Percentiles rank a stretch among this genome's conserved stretches.
Conservation (phyloP, 345 rosid genomes). For the Salix arbutifolia region DNA sequence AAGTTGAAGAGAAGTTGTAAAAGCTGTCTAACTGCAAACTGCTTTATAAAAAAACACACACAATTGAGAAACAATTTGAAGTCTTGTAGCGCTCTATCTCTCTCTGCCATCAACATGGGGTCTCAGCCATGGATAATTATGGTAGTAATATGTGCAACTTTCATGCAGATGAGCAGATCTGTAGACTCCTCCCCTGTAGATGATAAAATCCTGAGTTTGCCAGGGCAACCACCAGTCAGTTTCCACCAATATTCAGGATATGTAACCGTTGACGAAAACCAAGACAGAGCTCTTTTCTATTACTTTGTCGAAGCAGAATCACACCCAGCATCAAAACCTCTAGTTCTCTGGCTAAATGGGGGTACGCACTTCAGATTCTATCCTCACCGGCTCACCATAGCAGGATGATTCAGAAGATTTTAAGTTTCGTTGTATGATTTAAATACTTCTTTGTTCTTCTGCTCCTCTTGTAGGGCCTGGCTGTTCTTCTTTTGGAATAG, state of each 20-base stretch:
- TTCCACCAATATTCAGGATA: conserved; percentile 8
- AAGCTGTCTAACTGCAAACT: no score
- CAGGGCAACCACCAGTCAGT: background rate
- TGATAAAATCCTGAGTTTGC: background rate
- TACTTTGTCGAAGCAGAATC: conserved; percentile 6
- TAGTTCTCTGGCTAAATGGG: conserved; percentile 13
- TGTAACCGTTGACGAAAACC: background rate
- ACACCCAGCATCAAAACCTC: background rate
- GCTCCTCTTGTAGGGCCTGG: background rate
- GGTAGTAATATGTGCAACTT: background rate
- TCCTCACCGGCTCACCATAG: background rate
- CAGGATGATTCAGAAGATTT: background rate
- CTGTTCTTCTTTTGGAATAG: conserved; percentile 4
- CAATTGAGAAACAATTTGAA: no score
- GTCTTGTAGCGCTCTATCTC: no score
- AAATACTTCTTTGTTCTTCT: no score
- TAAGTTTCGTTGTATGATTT: background rate
- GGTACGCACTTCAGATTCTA: background rate
- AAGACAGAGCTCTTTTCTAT: background rate
- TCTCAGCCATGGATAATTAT: background rate
- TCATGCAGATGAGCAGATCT: background rate
- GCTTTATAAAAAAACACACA: no score
- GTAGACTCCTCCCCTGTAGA: background rate
- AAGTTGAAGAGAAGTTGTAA: no score
- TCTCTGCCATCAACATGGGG: background rate